Base-by-base conservation (phyloP, 2,329 filamentous ascomycete species). In the Xylaria hypoxylon region DNA sequence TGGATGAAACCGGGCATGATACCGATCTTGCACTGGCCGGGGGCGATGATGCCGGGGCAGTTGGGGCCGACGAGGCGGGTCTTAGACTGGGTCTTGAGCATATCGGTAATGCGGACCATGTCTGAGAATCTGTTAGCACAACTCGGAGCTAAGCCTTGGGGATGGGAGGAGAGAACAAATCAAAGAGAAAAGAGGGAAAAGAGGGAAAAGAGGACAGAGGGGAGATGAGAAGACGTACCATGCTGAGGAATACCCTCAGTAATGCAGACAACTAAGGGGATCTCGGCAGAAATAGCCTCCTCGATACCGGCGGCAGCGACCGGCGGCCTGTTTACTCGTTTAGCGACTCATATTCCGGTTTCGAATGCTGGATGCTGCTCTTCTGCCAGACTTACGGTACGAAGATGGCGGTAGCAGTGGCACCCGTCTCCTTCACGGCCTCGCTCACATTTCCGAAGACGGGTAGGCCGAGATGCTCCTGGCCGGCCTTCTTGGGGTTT, bases 1-100 rank as follows among this genome's bases (percentile, higher is more conserved):
- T 99, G 96, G 85, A 99, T 98, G 88, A 98, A 97, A 77, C 96
- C 96, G 72, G 96, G 93, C 96, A 99, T 98, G 85, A 99, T 99
- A 80, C 96, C 96, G 79, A 99, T 98, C 87, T 99, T 99, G 90
- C 96, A 99, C 89, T 97, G 95, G 76, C 95, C 96, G 68, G 89
- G 88, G 62, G 87, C 95, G 82, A 98, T 98, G 83, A 98, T 95
- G 81, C 95, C 96, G 71, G 96, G 96, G 87, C 96, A 99, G 87
- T 98, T 99, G 78, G 95, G 95, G 74, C 95, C 95, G 70, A 98
- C 94, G 77, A 99, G 88, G 79, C 96, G 92, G 74, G 95, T 97
- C 89, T 98, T 98, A 86, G 85, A 90, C 85, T 99, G 96, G 62
- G 94, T 93, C 89, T 97, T 98, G 80, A 99, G 89, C 82, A 98